Conservation (phyloP, 345 rosid species). For the Abelmoschus esculentus region DNA sequence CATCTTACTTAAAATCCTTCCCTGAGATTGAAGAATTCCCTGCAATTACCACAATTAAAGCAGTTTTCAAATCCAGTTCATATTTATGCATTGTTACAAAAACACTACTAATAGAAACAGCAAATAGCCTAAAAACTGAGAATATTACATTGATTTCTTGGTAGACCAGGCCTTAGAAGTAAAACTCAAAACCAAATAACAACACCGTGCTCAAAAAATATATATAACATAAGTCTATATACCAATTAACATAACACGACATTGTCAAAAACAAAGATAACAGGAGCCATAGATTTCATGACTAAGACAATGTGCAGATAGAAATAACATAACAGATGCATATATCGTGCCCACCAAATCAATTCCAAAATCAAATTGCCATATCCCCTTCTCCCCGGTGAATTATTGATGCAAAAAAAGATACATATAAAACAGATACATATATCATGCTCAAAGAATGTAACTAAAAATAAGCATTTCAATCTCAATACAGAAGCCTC, state of each 20-base stretch:
- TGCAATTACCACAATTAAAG: constrained; percentile 27
- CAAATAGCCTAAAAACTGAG: not conserved
- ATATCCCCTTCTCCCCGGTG: no score
- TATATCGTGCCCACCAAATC: no score
- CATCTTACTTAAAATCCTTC: constrained; percentile 89
- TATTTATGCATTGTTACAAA: not conserved
- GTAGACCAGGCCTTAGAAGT: not conserved
- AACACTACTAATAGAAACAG: not conserved
- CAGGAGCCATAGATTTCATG: no score
- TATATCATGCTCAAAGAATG: no score
- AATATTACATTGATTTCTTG: not conserved
- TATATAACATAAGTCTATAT: not conserved
- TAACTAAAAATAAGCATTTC: no score
- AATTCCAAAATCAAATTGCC: no score
- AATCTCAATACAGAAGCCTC: no score
- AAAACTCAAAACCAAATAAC: constrained; percentile 8
- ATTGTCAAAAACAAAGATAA: not conserved
- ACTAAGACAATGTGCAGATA: no score
- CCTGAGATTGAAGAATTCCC: constrained; percentile 99
- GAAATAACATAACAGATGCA: no score
- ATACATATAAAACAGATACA: no score
- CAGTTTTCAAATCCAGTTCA: not conserved
- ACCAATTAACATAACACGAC: not conserved
- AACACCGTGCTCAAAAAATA: not conserved
- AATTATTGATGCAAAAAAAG: no score